Conservation (phyloP, 441 rosid genomes). For the Croton setiger region DNA sequence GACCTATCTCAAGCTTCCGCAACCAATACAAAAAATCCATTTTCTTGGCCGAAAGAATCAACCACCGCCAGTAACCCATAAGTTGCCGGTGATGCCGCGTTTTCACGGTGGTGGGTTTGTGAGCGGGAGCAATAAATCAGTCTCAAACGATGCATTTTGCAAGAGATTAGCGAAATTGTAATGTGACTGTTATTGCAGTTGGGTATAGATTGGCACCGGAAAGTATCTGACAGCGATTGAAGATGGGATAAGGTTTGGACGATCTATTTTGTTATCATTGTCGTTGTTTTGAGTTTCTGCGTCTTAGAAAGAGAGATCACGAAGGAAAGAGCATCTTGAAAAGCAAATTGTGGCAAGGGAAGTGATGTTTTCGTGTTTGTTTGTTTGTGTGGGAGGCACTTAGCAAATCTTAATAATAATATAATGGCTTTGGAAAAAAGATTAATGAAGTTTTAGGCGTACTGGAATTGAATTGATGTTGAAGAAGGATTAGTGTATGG, state of each 20-base stretch:
- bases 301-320: too few species aligned
- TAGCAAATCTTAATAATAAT: too few species aligned
- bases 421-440: too few species aligned
- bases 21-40: conserved; percentile 38
- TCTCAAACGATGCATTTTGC: conserved; percentile 78
- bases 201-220: conserved; percentile 98
- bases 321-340: too few species aligned
- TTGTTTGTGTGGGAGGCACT: too few species aligned
- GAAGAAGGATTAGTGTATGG: too few species aligned
- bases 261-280: too few species aligned
- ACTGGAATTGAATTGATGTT: too few species aligned
- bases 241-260: conserved; percentile 80
- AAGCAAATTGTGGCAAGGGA: too few species aligned
- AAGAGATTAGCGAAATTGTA: conserved; percentile 74
- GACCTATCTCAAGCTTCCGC: conserved; percentile 44
- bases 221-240: conserved; percentile 82
- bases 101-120: conserved; percentile 97
- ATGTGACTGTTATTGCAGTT: conserved; percentile 73
- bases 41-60: conserved; percentile 72
- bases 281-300: too few species aligned
- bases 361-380: too few species aligned
- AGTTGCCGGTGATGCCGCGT: conserved; percentile 78
- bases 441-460: too few species aligned
- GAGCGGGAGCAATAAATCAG: conserved; percentile 81
- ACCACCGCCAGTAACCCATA: conserved; percentile 64